These are phyloP conservation scores for Cucumis hystrix DNA, from an alignment of 306 rosid genomes.

Conservation along the genomic window DNA sequence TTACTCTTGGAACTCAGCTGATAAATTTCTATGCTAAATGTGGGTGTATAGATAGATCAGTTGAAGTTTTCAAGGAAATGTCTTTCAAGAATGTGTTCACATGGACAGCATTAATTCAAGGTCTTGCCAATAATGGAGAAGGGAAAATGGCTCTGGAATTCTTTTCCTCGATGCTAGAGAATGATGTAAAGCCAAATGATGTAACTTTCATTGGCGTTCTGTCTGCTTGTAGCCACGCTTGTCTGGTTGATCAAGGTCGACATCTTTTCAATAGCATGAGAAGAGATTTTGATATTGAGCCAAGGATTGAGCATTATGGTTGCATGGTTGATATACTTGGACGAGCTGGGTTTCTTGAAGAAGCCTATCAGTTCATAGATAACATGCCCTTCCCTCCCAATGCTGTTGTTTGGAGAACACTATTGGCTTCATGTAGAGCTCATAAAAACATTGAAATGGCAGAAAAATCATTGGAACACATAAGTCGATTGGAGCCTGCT, in stretches of 20 bases:
- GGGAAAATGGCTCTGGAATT: slow-evolving; percentile 37
- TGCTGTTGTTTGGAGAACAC: slow-evolving; percentile 49
- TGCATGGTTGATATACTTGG: slow-evolving; percentile 65
- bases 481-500: slow-evolving; percentile 29
- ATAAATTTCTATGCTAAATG: slow-evolving; percentile 53
- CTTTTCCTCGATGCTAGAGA: slow-evolving; percentile 30
- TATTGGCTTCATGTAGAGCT: slow-evolving; percentile 47
- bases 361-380: slow-evolving; percentile 35
- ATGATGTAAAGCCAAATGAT: slow-evolving; percentile 30
- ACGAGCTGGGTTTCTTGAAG: slow-evolving; percentile 40
- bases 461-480: slow-evolving; percentile 35
- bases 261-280: slow-evolving; percentile 35
- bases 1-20: slow-evolving; percentile 48
- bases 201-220: slow-evolving; percentile 43
- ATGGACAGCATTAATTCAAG: slow-evolving; percentile 53
- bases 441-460: slow-evolving; percentile 32
- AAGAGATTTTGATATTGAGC: slow-evolving; percentile 30
- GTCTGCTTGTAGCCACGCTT: slow-evolving; percentile 48
- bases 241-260: slow-evolving; percentile 42
- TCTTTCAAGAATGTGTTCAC: slow-evolving; percentile 26
- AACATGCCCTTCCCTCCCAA: slow-evolving; percentile 44
- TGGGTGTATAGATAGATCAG: slow-evolving; percentile 33
- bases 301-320: slow-evolving; percentile 51
- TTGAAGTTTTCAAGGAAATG: slow-evolving; percentile 37
- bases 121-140: slow-evolving; percentile 50